Conservation (phyloP, 2,329 filamentous ascomycete genomes). For the Cercospora canescens region DNA sequence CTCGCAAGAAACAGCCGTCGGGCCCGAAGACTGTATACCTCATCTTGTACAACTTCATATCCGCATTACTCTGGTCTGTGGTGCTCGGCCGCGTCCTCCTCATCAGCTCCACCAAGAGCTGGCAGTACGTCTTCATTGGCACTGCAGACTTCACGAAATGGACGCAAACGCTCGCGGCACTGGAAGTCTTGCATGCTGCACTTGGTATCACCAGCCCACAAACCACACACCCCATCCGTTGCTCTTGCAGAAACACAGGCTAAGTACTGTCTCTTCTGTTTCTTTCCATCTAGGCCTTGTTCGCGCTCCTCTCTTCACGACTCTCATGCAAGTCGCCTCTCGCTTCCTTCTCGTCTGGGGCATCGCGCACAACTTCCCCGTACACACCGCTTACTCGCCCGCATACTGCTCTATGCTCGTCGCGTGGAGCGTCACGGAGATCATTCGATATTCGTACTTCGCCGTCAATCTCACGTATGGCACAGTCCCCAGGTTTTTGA, state of each 20-base stretch:
- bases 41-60: constrained; percentile 79
- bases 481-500: constrained; percentile 63
- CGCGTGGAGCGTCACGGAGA: constrained; percentile 89
- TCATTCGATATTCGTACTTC: constrained; percentile 92
- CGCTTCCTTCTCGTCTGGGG: constrained; percentile 89
- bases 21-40: constrained; percentile 59
- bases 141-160: constrained; percentile 69
- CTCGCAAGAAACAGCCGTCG: constrained; percentile 30
- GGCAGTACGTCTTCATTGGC: constrained; percentile 59
- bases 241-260: neutral
- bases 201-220: constrained; percentile 57
- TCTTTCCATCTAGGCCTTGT: constrained; percentile 66
- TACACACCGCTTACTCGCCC: constrained; percentile 56
- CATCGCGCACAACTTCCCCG: constrained; percentile 73
- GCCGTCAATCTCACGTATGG: constrained; percentile 64
- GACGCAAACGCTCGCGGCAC: constrained; percentile 79
- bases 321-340: constrained; percentile 83
- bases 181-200: constrained; percentile 82
- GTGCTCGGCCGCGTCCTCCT: constrained; percentile 70
- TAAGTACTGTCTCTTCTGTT: constrained; percentile 13
- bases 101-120: constrained; percentile 45
- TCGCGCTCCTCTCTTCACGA: constrained; percentile 80
- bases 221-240: neutral
- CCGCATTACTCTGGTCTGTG: constrained; percentile 73
- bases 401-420: constrained; percentile 76